phyloP scores from a whole-genome alignment of 208 protist species.

The Strigomonas oncopelti region DNA sequence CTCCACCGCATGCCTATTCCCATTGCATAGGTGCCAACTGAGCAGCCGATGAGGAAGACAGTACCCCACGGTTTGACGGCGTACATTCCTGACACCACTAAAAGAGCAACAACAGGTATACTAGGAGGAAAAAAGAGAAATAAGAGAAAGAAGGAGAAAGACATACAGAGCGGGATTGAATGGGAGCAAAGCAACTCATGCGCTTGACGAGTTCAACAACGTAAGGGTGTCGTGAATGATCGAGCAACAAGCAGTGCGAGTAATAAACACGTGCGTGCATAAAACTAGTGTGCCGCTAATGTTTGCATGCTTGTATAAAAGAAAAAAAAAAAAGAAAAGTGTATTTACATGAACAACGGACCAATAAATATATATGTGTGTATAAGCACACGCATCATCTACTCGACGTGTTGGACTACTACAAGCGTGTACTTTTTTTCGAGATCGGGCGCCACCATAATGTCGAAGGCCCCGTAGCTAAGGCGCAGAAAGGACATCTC shows the following conservation, averaged over 20 bases:
- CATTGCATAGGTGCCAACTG: conserved; percentile 68
- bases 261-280: too few relatives aligned
- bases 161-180: not conserved
- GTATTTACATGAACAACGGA: not conserved
- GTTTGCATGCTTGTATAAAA: conserved; percentile 9
- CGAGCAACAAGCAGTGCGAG: too few relatives aligned
- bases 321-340: conserved; percentile 12
- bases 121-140: too few relatives aligned
- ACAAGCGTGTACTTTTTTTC: conserved; percentile 78
- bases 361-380: not conserved
- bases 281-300: too few relatives aligned
- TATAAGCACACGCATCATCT: not conserved
- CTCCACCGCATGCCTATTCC: conserved; percentile 85
- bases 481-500: conserved; percentile 81
- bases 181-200: too few relatives aligned
- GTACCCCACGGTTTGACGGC: conserved; percentile 85
- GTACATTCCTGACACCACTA: conserved; percentile 48
- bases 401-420: conserved; percentile 62
- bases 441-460: conserved; percentile 73
- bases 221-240: too few relatives aligned
- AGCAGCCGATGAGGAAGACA: conserved; percentile 63
- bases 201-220: too few relatives aligned
- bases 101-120: too few relatives aligned
- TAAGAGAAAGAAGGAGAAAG: not conserved
- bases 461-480: conserved; percentile 57